Base-by-base conservation (phyloP, 2,329 filamentous ascomycete species). In the Xylariales sp. region DNA sequence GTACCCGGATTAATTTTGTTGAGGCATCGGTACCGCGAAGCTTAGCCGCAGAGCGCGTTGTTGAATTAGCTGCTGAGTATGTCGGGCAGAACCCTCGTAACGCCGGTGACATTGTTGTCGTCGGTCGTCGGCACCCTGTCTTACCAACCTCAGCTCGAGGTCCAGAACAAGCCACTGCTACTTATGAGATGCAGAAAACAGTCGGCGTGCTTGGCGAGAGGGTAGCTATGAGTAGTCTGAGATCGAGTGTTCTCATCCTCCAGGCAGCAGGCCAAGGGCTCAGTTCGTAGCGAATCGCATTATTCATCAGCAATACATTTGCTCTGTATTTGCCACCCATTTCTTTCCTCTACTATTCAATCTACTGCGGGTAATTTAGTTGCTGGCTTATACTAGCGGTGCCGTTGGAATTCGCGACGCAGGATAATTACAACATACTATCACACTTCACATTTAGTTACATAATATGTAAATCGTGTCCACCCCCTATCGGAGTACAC, bases 91-190 rank as follows among this genome's bases (percentile, higher is more conserved):
- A 85, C 18, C 83, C 85, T 0, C 85, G 83, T 75, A 93, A 92
- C 72, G 89, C 89, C 0, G 91, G 91, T 1, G 91, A 93, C 75
- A 81, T 94, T 28, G 82, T 94, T 16, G 83, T 94, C 1, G 80
- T 93, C 12, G 91, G 91, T 0, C 83, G 90, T 48, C 78, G 82
- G 49, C 83, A 85, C 69, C 76, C 80, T 30, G 72, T 41, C n/a
- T 57, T 78, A 66, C 32, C 75, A 75, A 60, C 39, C 69, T 71
- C 18, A 65, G 73, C 48, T 32, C 66, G 74, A 32, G 58, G 67
- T 28, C 36, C 49, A 30, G 71, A 69, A 18, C 71, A 65, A 72
- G 66, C 69, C 48, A 59, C 60, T 32, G 73, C 75, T 8, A 72
- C 80, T 49, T 65, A 76, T 46, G 85, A 86, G 30, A 77, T 86